Base-by-base conservation (phyloP, 2,329 filamentous ascomycete species). In the Massarina eburnea region DNA sequence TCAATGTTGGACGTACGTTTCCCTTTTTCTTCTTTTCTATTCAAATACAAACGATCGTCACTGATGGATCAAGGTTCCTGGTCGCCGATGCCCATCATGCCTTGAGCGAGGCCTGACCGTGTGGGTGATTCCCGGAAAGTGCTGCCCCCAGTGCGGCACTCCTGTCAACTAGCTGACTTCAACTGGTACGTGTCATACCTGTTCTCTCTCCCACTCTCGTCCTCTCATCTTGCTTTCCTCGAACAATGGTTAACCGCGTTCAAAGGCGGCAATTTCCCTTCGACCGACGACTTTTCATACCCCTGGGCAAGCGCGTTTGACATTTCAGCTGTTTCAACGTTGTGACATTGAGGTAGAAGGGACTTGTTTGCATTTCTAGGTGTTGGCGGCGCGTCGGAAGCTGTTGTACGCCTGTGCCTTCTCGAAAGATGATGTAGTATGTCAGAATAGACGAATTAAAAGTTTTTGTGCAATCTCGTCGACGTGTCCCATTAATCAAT, bases 61-160 rank as follows among this genome's bases (percentile, higher is more conserved):
- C 17, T 41, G 18, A 41, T 26, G n/a, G 14, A 22, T 20, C 7
- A n/a, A 72, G 69, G 67, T 72, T 32, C 69, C 69, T 41, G 68
- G 67, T 35, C 66, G 66, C 41, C 66, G 67, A 18, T 72, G 69
- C 57, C 69, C 69, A 20, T 61, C 64, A 24, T 72, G 69, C 41
- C 59, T 71, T 36, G 68, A 70, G 41, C 63, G 67, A 34, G 68
- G 68, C n/a, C 59, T 70, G 35, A 69, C 66, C 2, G 66, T 72
- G 2, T 72, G 69, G 69, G 69, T 72, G 17, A 67, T 71, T 40
- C 68, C 67, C 4, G 69, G 69, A 20, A 71, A 71, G 46, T 66
- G 64, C 52, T 72, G 69, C 48, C 65, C 67, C 7, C 55, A 65
- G 35, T 72, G 69, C 41, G 68, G 68, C 35, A 70, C 68, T 40